Conservation (phyloP, 176 grass and related monocot genomes). For the Musa troglodytarum region DNA sequence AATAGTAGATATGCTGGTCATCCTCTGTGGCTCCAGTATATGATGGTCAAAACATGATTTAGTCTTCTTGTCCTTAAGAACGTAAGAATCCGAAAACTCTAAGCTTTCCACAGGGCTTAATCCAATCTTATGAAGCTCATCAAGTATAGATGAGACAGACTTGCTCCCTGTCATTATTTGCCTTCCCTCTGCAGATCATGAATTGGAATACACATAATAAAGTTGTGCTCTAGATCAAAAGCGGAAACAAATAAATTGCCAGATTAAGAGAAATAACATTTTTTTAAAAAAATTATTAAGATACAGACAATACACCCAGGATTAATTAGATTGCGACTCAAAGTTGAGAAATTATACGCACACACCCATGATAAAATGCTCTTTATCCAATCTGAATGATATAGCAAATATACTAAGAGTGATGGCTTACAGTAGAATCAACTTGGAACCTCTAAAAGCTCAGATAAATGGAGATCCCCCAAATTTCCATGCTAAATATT, state of each 20-base stretch:
- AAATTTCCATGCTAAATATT: background rate
- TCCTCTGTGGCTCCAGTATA: conserved; percentile 44
- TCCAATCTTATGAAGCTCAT: conserved; percentile 48
- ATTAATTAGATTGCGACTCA: background rate
- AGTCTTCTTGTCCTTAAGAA: conserved; percentile 42
- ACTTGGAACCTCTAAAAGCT: background rate
- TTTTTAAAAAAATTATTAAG: background rate
- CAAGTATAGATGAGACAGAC: conserved; percentile 46
- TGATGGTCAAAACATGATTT: conserved; percentile 47
- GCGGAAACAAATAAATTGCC: conserved; percentile 10
- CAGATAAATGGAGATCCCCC: background rate
- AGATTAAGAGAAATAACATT: background rate
- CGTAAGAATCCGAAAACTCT: conserved; percentile 33
- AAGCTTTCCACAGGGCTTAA: conserved; percentile 25
- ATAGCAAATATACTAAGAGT: background rate
- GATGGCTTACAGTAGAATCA: background rate
- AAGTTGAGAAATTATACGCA: background rate
- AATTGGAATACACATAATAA: background rate
- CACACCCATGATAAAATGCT: background rate
- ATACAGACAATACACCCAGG: background rate
- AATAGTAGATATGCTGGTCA: conserved; percentile 34
- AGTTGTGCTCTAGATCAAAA: background rate
- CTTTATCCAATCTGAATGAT: background rate
- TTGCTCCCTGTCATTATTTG: conserved; percentile 43
- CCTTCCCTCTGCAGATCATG: conserved; percentile 27